Conservation (phyloP, 208 protist genomes). For the Wallacemonas collosoma region DNA sequence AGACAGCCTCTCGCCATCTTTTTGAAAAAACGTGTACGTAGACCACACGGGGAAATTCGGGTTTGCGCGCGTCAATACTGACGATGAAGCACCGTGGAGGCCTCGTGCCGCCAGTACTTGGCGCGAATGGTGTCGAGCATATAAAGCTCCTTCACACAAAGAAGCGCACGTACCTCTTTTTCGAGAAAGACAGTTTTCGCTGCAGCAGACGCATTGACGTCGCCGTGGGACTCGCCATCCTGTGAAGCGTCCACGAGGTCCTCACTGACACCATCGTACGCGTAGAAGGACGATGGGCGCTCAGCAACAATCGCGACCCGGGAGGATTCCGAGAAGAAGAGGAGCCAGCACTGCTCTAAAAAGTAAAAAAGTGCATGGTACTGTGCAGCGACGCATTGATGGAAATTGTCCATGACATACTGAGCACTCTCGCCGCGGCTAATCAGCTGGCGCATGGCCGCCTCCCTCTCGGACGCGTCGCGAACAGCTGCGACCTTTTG, state of each 20-base stretch:
- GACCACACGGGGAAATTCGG: too few species aligned
- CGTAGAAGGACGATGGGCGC: slow-evolving; percentile 46
- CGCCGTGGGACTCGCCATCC: slow-evolving; percentile 9
- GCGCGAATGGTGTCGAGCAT: slow-evolving; percentile 53
- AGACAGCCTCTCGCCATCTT: too few species aligned
- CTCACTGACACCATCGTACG: slow-evolving; percentile 23
- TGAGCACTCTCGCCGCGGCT: slow-evolving; percentile 30
- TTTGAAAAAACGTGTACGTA: too few species aligned
- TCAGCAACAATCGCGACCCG: slow-evolving; percentile 19
- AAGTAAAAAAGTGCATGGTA: slow-evolving; percentile 53
- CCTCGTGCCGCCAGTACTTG: slow-evolving; percentile 80
- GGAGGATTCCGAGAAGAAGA: slow-evolving; percentile 42
- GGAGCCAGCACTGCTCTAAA: slow-evolving; percentile 62
- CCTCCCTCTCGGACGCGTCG: slow-evolving; percentile 18
- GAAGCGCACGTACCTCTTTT: slow-evolving; percentile 52
- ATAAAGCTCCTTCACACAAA: slow-evolving; percentile 55
- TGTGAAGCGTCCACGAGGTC: not conserved
- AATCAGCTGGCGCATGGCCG: slow-evolving; percentile 22
- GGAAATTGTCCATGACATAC: slow-evolving; percentile 67
- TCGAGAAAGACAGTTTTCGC: slow-evolving; percentile 30
- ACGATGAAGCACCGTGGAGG: slow-evolving; percentile 50
- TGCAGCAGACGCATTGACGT: not conserved
- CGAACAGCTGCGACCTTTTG: slow-evolving; percentile 15
- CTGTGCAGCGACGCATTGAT: slow-evolving; percentile 51
- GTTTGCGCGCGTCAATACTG: slow-evolving; percentile 31